Conservation (phyloP, 768 basidiomycete genomes). For the Boletus tomentosulus region DNA sequence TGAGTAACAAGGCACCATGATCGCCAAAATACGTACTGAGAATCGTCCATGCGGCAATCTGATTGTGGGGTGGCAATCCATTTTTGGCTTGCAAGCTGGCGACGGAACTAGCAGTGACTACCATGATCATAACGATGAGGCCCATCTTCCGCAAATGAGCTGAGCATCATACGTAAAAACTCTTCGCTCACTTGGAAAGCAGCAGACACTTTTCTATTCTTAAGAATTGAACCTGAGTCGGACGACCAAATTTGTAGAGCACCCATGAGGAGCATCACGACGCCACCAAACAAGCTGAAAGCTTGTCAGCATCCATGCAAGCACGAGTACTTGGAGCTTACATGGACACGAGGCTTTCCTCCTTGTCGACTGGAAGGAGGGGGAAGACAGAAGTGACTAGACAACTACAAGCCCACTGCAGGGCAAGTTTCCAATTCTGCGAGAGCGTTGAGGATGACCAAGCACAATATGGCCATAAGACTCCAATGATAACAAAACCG, state of each 20-base stretch:
- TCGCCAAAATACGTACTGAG: constrained; percentile 45
- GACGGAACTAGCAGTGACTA: constrained; percentile 56
- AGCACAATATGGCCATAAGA: constrained; percentile 58
- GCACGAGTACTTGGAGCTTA: constrained; percentile 32
- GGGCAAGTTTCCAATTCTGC: constrained; percentile 24
- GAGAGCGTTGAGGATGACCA: constrained; percentile 40
- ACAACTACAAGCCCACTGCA: constrained; percentile 49
- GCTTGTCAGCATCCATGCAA: constrained; percentile 7
- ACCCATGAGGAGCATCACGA: constrained; percentile 39
- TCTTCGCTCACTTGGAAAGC: constrained; percentile 22
- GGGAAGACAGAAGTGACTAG: constrained; percentile 63
- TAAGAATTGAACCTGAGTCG: not conserved
- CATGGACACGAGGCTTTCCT: constrained; percentile 59
- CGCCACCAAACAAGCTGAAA: constrained; percentile 46
- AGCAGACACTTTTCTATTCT: constrained; percentile 2
- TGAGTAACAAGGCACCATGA: not conserved
- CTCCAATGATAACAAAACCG: constrained; percentile 57
- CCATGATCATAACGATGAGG: constrained; percentile 45
- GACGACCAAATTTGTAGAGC: constrained; percentile 12
- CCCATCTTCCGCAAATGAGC: constrained; percentile 31
- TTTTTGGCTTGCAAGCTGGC: constrained; percentile 56
- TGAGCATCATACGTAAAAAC: not conserved
- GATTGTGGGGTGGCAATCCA: constrained; percentile 61
- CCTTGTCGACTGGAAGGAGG: constrained; percentile 65
- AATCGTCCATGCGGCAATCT: constrained; percentile 59